Base-by-base conservation (phyloP, 352 stramenopile species). In the Phytophthora palmivora region DNA sequence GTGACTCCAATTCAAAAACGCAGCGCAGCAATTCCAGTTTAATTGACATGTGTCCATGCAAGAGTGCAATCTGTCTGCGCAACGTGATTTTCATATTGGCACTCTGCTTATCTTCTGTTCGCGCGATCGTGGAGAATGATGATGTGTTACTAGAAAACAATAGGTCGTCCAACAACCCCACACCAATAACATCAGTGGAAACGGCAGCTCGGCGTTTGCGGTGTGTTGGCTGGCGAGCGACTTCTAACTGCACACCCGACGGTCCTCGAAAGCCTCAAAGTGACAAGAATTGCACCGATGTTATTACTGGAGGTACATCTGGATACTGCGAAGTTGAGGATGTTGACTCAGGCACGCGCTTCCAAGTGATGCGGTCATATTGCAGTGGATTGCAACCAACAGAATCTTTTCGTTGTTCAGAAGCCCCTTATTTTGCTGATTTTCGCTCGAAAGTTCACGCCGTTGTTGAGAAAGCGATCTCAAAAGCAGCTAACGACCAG, bases 261-360 rank as follows among this genome's bases (percentile, higher is more conserved):
- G 46, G 58, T 0, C 34, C 45, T 0, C 51, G 64, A 2, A 33
- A 58, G 9, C 51, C 52, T n/a, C 15, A 42, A 6, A 39, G 33
- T 2, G 58, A 69, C 32, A 49, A 42, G 8, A 42, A 9, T 10
- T 73, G 64, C 36, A 12, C 33, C 9, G 14, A 39, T 12, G n/a
- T 21, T 6, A 52, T 69, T 6, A 26, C 33, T 2, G 12, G 49
- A 12, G 66, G 74, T 8, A 59, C 46, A 22, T 55, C 65, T 4
- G 78, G 75, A 28, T 87, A 77, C 54, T 63, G 45, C 21, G 45
- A 58, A 3, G 18, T 63, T 0, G 47, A 68, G 28, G 57, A 79
- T 42, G 39, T 61, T 6, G 34, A 53, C 4, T 53, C 63, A 0
- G 72, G 70, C 4, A 38, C 60, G 18, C 63, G 37, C 2, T 49